Conservation (phyloP, 352 stramenopile species). For the Pythium insidiosum region DNA sequence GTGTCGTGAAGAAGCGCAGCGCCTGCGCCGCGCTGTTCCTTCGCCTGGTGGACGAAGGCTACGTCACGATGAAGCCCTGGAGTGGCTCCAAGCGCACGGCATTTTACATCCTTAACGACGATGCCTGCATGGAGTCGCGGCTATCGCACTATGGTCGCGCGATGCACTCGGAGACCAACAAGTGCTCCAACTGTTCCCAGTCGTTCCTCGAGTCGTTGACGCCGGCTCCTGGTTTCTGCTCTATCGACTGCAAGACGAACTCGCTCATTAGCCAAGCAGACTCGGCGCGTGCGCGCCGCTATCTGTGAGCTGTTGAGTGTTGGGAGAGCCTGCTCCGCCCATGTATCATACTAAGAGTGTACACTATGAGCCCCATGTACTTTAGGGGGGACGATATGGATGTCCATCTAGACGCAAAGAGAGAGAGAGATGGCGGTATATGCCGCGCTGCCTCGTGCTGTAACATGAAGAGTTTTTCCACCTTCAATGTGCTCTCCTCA, state of each 20-base stretch:
- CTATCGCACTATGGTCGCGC: conserved; percentile 52
- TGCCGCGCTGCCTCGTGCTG: too few species aligned
- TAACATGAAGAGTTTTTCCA: too few species aligned
- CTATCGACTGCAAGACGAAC: conserved; percentile 85
- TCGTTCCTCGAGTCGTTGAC: conserved; percentile 60
- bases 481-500: too few species aligned
- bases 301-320: conserved; percentile 16
- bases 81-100: conserved; percentile 34
- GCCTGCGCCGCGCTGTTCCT: conserved; percentile 44
- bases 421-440: too few species aligned
- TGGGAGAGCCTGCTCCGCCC: too few species aligned
- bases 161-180: conserved; percentile 72
- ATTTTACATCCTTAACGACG: conserved; percentile 70
- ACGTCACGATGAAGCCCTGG: conserved; percentile 61
- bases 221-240: conserved; percentile 69
- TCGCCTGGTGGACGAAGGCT: conserved; percentile 57
- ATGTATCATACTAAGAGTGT: conserved; percentile 2
- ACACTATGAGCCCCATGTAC: conserved; percentile 9
- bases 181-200: conserved; percentile 75
- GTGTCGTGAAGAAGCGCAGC: conserved; percentile 50
- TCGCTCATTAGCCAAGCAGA: conserved; percentile 62
- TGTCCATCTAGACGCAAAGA: too few species aligned
- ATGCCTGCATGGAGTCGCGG: conserved; percentile 41
- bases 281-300: conserved; percentile 50
- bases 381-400: conserved; percentile 9